Conservation (phyloP, 441 rosid genomes). For the Brassica hybrid region DNA sequence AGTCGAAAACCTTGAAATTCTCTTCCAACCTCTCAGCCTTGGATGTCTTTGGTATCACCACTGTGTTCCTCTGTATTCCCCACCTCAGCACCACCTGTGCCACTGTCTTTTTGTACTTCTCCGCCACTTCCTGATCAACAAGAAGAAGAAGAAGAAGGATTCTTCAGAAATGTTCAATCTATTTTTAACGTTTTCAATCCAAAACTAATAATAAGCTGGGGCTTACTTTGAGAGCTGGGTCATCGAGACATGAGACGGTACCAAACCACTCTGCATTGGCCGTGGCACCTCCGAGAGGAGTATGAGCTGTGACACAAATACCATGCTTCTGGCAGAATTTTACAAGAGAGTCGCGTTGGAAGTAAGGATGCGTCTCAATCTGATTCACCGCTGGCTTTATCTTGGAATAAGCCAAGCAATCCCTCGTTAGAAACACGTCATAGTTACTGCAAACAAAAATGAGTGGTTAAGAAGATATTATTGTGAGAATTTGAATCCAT, state of each 20-base stretch:
- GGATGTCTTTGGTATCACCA: slow-evolving; percentile 82
- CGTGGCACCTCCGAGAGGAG: slow-evolving; percentile 85
- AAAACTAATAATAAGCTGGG: neutral
- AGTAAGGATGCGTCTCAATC: slow-evolving; percentile 91
- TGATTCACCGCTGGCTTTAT: slow-evolving; percentile 97
- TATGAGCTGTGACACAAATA: slow-evolving; percentile 83
- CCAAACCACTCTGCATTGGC: slow-evolving; percentile 89
- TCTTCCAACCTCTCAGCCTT: slow-evolving; percentile 75
- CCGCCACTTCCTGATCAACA: slow-evolving; percentile 62
- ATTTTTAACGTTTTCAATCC: slow-evolving; percentile 1
- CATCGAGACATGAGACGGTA: slow-evolving; percentile 78
- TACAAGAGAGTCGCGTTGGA: slow-evolving; percentile 91
- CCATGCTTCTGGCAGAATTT: slow-evolving; percentile 93
- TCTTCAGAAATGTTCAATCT: slow-evolving; percentile 1
- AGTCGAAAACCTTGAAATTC: slow-evolving; percentile 70
- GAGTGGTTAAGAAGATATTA: neutral
- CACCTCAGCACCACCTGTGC: slow-evolving; percentile 85
- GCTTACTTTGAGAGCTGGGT: slow-evolving; percentile 73
- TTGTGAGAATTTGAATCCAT: neutral
- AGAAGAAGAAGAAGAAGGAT: slow-evolving; percentile 10
- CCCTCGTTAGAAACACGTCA: slow-evolving; percentile 85
- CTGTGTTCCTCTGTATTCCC: slow-evolving; percentile 87
- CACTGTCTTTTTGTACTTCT: slow-evolving; percentile 75
- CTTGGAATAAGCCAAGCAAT: slow-evolving; percentile 91
- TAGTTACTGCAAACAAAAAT: slow-evolving; percentile 68